Base-by-base conservation (phyloP, 1,139 yeast genomes). In the Tardiomyces digboiensis region DNA sequence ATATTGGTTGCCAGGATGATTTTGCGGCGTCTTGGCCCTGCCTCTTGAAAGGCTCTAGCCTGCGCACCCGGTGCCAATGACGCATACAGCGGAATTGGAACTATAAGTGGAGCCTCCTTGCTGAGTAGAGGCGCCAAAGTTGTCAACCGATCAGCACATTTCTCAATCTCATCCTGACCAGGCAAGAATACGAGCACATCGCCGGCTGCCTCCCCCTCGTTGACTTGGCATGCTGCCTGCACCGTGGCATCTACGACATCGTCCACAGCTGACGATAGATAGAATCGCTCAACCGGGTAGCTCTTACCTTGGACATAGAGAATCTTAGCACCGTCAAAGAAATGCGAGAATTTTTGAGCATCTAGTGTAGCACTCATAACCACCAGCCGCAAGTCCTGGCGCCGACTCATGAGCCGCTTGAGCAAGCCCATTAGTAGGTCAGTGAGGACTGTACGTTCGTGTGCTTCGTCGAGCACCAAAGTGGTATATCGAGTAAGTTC, bases 91-190 rank as follows among this genome's bases (percentile, higher is more conserved):
- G 98, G 97, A 40, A 85, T 65, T 1, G 95, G 81, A 0, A 81
- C 76, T 45, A 93, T 67, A 36, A 73, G 54, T 0, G 97, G 97
- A 0, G 88, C 89, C 43, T 80, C 84, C 49, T 72, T 76, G 0
- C 93, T 87, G 29, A 85, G 64, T 39, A 74, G 74, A 0, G 82
- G 82, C 0, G 91, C 75, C 10, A 86, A 58, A 39, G 76, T 74
- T 39, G 68, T 71, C 45, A 91, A 64, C 1, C 81, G 67, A 29
- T 75, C 74, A 0, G 82, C 89, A 22, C 87, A 82, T 52, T 82
- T 83, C 59, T 91, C 98, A 62, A 91, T 91, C 59, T 91, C 98
- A 59, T 91, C 99, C 62, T 93, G 97, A 52, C 98, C 98, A 0
- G 97, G 93, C 45, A 91, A 66, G 58, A 91, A 91, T 49, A 93